Conservation (phyloP, 495 filamentous ascomycete genomes). For the Hypomontagnella monticulosa region DNA sequence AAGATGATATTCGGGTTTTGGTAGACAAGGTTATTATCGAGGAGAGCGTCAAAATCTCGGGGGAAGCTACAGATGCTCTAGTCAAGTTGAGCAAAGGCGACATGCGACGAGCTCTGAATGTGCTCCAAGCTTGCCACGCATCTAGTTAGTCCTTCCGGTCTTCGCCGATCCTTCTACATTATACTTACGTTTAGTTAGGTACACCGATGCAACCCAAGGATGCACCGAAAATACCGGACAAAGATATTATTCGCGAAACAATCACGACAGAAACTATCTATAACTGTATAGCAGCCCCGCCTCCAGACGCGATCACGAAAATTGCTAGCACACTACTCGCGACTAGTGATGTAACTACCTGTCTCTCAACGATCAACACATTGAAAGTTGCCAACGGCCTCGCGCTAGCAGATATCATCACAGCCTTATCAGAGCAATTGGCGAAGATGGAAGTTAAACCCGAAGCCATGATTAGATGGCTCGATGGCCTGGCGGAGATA, state of each 20-base stretch:
- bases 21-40: slow-evolving; percentile 92
- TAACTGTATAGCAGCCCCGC: slow-evolving; percentile 95
- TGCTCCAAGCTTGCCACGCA: slow-evolving; percentile 95
- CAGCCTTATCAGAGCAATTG: slow-evolving; percentile 82
- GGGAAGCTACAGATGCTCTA: slow-evolving; percentile 80
- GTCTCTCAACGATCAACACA: slow-evolving; percentile 83
- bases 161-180: background rate
- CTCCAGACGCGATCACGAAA: slow-evolving; percentile 84
- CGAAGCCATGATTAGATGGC: slow-evolving; percentile 88
- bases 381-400: slow-evolving; percentile 89
- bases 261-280: slow-evolving; percentile 95
- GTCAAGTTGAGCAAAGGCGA: slow-evolving; percentile 92
- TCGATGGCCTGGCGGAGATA: slow-evolving; percentile 90
- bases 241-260: slow-evolving; percentile 73
- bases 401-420: slow-evolving; percentile 92
- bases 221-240: slow-evolving; percentile 65
- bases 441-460: slow-evolving; percentile 83
- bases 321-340: slow-evolving; percentile 85
- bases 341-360: slow-evolving; percentile 85
- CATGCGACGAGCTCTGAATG: slow-evolving; percentile 94
- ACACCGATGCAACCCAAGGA: slow-evolving; percentile 76
- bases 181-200: slow-evolving; percentile 51
- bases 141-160: slow-evolving; percentile 68
- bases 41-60: slow-evolving; percentile 83
- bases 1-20: slow-evolving; percentile 79